Percentiles rank a stretch among this genome's conserved stretches.
phyloP scores from a whole-genome alignment of 768 basidiomycete species.

The Phanerodontia chrysosporium region DNA sequence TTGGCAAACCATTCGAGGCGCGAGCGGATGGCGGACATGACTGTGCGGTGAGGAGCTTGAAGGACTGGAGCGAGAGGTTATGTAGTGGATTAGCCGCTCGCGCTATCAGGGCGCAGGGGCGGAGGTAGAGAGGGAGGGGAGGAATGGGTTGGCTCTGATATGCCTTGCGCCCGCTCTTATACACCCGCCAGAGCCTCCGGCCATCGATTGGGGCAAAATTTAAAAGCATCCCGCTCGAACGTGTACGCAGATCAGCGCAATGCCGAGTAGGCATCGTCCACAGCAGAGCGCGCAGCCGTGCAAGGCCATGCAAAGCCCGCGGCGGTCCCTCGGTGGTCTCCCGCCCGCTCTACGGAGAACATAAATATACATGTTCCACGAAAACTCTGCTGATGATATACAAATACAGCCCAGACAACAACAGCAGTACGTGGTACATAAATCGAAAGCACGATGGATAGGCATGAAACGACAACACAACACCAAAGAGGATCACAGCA shows the following conservation, averaged over 20 bases:
- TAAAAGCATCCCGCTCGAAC: not conserved
- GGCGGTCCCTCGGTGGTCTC: not conserved
- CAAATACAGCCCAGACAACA: not conserved
- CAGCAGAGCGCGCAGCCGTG: not conserved
- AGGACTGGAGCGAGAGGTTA: constrained; percentile 11
- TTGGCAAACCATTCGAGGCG: constrained; percentile 93
- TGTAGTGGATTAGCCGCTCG: constrained; percentile 6
- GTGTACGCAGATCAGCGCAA: constrained; percentile 3
- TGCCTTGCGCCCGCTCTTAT: not conserved
- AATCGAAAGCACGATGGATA: constrained; percentile 1
- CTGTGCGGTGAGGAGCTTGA: not conserved
- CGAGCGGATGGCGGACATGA: constrained; percentile 45
- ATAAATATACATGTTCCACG: not conserved
- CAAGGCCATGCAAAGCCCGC: not conserved
- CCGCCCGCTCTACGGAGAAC: not conserved
- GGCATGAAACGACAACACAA: constrained; percentile 1
- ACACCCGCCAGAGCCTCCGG: not conserved
- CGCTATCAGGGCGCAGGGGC: constrained; percentile 5
- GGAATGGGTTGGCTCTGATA: not conserved
- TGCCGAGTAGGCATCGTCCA: not conserved
- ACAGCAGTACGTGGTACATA: constrained; percentile 3
- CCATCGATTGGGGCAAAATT: constrained; percentile 14
- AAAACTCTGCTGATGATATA: not conserved
- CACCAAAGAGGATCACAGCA: not conserved
- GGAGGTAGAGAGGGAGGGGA: constrained; percentile 11